Conservation (phyloP, 768 basidiomycete species). For the Trametes gibbosa region DNA sequence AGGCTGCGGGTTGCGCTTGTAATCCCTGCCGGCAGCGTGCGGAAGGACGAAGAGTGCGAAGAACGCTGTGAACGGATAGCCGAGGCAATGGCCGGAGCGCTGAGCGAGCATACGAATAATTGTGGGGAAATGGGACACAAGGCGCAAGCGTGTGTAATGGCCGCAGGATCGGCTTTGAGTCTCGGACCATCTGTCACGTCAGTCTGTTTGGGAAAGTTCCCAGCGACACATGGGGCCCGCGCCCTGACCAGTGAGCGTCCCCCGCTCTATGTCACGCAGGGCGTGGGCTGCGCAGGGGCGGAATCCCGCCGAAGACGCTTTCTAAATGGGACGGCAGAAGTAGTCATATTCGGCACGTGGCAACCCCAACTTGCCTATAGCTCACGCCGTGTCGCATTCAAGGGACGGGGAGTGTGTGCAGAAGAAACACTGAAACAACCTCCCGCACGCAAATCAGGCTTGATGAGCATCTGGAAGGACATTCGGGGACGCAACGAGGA, state of each 20-base stretch:
- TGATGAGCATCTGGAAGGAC: conserved; percentile 7
- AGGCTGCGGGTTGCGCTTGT: not conserved
- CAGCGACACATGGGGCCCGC: conserved; percentile 9
- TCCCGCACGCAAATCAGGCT: not conserved
- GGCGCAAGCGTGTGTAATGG: too few species aligned
- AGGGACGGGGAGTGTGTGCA: not conserved
- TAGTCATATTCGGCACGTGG: conserved; percentile 21
- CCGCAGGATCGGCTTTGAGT: not conserved
- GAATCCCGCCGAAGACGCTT: not conserved
- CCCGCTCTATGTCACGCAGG: not conserved
- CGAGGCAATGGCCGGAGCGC: not conserved
- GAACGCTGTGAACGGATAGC: not conserved
- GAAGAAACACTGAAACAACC: not conserved
- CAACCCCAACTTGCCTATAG: conserved; percentile 6
- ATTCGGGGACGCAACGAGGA: not conserved
- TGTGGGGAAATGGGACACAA: not conserved
- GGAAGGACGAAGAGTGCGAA: not conserved
- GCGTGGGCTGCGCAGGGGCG: not conserved
- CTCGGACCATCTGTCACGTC: conserved; percentile 18
- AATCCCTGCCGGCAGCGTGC: not conserved
- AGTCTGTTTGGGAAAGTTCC: conserved; percentile 17
- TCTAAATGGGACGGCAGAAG: conserved; percentile 15
- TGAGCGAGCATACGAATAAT: not conserved
- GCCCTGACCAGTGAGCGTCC: conserved; percentile 1
- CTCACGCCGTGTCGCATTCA: conserved; percentile 10